A percentile compares a stretch with the other conserved stretches of the same genome.
phyloP scores from a whole-genome alignment of 2,329 filamentous ascomycete genomes.

The Fusarium sp. region DNA sequence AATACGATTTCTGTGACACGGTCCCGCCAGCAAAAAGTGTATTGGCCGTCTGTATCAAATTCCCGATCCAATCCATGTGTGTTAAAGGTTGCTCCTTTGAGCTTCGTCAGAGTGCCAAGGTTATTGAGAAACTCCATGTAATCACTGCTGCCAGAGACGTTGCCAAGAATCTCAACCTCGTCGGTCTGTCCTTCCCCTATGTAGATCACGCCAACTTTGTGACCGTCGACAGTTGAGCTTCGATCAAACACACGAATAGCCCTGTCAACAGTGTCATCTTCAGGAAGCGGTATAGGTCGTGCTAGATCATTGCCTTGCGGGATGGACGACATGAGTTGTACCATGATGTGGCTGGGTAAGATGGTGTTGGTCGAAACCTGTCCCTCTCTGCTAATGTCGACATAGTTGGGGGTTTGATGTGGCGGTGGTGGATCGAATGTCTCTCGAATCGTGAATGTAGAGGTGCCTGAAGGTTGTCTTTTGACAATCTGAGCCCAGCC shows the following conservation, averaged over 20 bases:
- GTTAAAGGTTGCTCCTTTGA: conserved; percentile 89
- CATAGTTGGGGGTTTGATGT: conserved; percentile 63
- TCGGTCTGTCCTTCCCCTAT: conserved; percentile 86
- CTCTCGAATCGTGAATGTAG: conserved; percentile 69
- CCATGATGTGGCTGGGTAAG: conserved; percentile 78
- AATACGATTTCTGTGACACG: conserved; percentile 95
- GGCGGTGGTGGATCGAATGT: conserved; percentile 68
- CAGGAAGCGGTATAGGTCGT: conserved; percentile 80
- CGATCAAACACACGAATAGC: conserved; percentile 86
- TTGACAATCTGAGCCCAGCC: conserved; percentile 79
- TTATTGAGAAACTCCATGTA: conserved; percentile 87
- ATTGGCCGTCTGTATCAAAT: conserved; percentile 83
- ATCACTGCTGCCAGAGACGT: conserved; percentile 85
- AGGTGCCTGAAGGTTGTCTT: conserved; percentile 76
- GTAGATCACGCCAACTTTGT: conserved; percentile 96
- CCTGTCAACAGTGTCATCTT: conserved; percentile 75
- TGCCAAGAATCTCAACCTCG: conserved; percentile 87
- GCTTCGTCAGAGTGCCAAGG: conserved; percentile 82
- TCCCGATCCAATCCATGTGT: conserved; percentile 88
- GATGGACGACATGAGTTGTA: conserved; percentile 74
- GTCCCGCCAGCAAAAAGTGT: conserved; percentile 94
- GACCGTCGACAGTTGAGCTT: conserved; percentile 89
- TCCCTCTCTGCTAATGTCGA: conserved; percentile 62
- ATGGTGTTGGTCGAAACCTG: conserved; percentile 69
- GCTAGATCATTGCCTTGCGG: conserved; percentile 68